Evolutionary conservation across 495 filamentous ascomycete species (phyloP).

Genomic region (Bacidia gigantensis): DNA sequence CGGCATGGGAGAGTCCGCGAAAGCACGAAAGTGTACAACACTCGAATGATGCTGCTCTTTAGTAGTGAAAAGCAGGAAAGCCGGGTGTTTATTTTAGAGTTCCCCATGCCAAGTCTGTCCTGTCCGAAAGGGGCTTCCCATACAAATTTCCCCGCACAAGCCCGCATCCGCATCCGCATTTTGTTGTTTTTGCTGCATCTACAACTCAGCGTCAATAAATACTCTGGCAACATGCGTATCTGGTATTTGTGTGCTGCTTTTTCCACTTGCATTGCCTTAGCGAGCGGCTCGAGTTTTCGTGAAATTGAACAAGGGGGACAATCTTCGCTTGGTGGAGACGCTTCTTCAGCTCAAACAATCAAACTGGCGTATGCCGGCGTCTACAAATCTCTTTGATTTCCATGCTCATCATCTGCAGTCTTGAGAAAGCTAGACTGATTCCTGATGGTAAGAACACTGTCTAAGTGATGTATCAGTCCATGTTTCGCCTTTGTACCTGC

Average conservation of each 20-base stretch:
- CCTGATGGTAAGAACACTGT: slow-evolving; percentile 23
- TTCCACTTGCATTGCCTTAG: neutral
- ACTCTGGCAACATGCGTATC: neutral
- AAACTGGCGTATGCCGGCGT: neutral
- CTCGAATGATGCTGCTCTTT: neutral
- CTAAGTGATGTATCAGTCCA: no score
- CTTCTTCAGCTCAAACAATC: neutral
- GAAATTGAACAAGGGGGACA: neutral
- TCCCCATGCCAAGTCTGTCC: neutral
- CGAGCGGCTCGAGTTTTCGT: neutral
- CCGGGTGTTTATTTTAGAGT: neutral
- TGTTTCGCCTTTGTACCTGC: no score
- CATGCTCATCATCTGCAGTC: slow-evolving; percentile 21
- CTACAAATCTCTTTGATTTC: neutral
- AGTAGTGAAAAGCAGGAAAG: neutral
- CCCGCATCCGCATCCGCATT: no score
- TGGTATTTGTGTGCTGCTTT: neutral
- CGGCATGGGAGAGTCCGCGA: no score
- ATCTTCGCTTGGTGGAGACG: neutral
- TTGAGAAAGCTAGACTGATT: slow-evolving; percentile 48
- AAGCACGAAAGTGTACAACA: neutral
- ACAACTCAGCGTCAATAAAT: no score
- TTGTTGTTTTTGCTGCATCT: no score
- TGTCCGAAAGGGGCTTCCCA: no score
- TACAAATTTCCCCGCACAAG: no score